Evolutionary conservation across 2,329 filamentous ascomycete species (phyloP).

Genomic region (Neonectria punicea): DNA sequence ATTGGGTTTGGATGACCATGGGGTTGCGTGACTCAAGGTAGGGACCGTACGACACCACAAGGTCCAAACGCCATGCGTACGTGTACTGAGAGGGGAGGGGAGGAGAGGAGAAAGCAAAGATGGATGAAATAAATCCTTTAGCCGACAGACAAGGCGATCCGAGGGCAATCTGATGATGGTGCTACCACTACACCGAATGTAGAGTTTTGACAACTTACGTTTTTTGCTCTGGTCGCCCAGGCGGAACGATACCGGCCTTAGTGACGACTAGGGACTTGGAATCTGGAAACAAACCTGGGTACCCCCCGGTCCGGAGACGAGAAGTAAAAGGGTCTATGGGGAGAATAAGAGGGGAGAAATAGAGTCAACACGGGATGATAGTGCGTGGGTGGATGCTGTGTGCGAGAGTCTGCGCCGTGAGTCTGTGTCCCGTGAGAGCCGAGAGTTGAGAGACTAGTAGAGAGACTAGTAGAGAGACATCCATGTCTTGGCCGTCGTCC

Average conservation of each 20-base stretch:
- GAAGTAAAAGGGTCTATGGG: neutral
- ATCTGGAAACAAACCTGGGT: constrained; percentile 17
- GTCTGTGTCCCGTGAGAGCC: neutral
- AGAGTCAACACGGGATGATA: neutral
- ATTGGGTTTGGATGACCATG: constrained; percentile 6
- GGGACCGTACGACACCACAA: constrained; percentile 15
- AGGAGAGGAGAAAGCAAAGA: neutral
- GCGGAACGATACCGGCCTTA: constrained; percentile 3
- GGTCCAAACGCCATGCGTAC: neutral
- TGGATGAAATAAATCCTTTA: constrained; percentile 10
- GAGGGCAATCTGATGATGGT: constrained; percentile 25
- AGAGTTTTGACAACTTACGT: constrained; percentile 28
- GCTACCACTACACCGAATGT: constrained; percentile 23
- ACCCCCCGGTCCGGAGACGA: constrained; percentile 10
- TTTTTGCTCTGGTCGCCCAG: constrained; percentile 20
- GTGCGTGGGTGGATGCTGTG: neutral
- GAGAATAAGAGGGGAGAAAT: neutral
- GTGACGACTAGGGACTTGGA: constrained; percentile 17
- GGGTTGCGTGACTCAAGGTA: constrained; percentile 21
- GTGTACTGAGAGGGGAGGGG: constrained; percentile 2
- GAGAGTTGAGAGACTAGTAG: neutral
- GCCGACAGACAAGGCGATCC: constrained; percentile 8
- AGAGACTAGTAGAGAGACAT: neutral
- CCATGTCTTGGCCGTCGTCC: neutral
- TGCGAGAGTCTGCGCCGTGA: neutral